These are phyloP conservation scores for Neoarthrinium moseri DNA, from an alignment of 2,329 filamentous ascomycete genomes.

Conservation along the genomic window DNA sequence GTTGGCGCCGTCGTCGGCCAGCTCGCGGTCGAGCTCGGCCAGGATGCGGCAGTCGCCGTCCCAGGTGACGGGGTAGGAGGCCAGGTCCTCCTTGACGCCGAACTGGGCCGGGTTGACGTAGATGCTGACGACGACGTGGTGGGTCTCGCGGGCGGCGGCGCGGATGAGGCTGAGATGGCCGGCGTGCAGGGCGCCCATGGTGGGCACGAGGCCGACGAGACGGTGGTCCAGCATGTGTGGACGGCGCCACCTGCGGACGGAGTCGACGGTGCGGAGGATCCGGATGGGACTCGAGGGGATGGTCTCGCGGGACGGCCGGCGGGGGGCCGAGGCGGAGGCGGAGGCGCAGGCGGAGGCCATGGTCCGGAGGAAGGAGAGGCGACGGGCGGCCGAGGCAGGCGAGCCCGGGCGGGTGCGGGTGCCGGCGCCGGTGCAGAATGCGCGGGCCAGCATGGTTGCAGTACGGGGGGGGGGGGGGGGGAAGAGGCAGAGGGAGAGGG, in stretches of 20 bases:
- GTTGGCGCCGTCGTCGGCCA: conserved; percentile 60
- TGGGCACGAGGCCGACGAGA: conserved; percentile 85
- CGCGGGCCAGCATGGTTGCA: conserved; percentile 20
- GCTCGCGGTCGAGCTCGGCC: conserved; percentile 65
- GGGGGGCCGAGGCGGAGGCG: background rate
- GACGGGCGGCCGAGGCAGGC: no score
- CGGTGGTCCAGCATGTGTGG: conserved; percentile 65
- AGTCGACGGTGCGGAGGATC: conserved; percentile 73
- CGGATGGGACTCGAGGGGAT: conserved; percentile 61
- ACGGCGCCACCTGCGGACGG: conserved; percentile 68
- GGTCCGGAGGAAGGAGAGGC: conserved; percentile 16
- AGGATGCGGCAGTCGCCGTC: conserved; percentile 70
- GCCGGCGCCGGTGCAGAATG: conserved; percentile 18
- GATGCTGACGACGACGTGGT: conserved; percentile 84
- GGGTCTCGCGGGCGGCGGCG: conserved; percentile 78
- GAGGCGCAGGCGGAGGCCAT: conserved; percentile 16
- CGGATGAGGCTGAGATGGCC: conserved; percentile 87
- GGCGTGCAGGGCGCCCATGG: conserved; percentile 95
- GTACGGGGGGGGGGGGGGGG: no score
- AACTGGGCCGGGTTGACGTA: conserved; percentile 98
- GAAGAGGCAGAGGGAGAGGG: background rate
- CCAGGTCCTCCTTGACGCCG: conserved; percentile 82
- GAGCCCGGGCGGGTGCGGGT: conserved; percentile 18
- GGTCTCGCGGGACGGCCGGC: conserved; percentile 34
- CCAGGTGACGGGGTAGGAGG: conserved; percentile 89